Evolutionary conservation across 1,284 basidiomycete genomes (phyloP).

Genomic region (Ceratobasidium sp.): DNA sequence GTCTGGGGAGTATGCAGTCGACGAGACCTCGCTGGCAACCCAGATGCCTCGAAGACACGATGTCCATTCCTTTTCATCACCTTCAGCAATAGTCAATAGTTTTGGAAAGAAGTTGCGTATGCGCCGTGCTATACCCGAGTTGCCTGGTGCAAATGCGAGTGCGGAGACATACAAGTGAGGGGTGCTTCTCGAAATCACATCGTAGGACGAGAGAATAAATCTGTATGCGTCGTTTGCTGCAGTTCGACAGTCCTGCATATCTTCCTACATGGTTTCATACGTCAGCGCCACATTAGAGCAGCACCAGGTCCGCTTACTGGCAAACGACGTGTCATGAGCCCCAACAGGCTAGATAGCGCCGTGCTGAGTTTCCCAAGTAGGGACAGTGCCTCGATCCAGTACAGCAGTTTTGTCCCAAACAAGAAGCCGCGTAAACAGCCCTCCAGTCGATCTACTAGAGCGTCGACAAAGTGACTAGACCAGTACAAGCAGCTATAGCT

Average conservation of each 20-base stretch:
- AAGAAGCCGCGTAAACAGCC: background rate
- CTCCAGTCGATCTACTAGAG: background rate
- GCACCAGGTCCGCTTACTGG: background rate
- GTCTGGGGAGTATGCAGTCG: conserved; percentile 41
- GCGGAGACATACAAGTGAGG: background rate
- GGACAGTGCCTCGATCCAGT: conserved; percentile 12
- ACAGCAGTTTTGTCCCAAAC: background rate
- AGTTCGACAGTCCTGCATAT: background rate
- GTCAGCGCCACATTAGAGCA: background rate
- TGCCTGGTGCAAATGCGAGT: background rate
- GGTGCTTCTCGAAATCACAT: background rate
- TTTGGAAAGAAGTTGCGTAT: background rate
- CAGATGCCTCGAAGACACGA: background rate
- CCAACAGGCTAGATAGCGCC: too few relatives aligned
- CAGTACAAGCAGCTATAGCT: conserved; percentile 18
- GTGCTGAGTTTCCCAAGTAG: background rate
- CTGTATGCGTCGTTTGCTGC: background rate
- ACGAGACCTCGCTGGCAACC: background rate
- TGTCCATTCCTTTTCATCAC: background rate
- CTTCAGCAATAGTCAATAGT: background rate
- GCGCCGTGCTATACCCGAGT: background rate
- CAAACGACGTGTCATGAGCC: too few relatives aligned
- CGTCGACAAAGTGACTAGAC: background rate
- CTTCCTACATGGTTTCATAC: background rate
- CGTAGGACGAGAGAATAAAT: background rate